Base-by-base conservation (phyloP, 2,329 filamentous ascomycete species). In the Ceratocystis cubensis region DNA sequence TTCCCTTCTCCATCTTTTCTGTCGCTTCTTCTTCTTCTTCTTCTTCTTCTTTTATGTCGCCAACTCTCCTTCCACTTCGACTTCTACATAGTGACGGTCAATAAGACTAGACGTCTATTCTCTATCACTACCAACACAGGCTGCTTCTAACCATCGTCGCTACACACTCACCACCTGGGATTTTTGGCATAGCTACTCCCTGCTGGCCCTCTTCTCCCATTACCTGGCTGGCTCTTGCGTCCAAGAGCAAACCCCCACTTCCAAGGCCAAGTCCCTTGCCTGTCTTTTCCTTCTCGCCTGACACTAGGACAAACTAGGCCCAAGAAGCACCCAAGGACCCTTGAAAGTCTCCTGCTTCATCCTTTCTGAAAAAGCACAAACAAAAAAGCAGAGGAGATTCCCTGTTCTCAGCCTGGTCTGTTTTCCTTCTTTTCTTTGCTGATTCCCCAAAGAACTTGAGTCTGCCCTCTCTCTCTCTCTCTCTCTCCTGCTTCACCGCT, bases 401-500 rank as follows among this genome's bases (percentile, higher is more conserved):
- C 56, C 25, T 30, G 56, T 30, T 37, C 61, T 30, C 28, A 8
- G 48, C 28, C 56, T 45, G 28, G 22, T 25, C 37, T 65, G 30
- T 33, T 61, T 59, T 17, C 62, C 10, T 22, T 37, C 50, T 44
- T 65, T 41, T 50, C 41, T 28, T 25, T 17, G 22, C 46, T 65
- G 48, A 45, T 56, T 37, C 6, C 30, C 41, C 20, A 17, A 37
- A 63, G 28, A 50, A 33, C 15, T 37, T 20, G 22, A 50, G 15
- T 53, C 37, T 13, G n/a, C 33, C 37, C 25, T 30, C 50, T 48
- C 22, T 30, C 50, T 48, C 33, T 50, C 25, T 30, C 50, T 20
- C 20, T 48, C 22, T 30, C 50, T 48, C 20, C 66, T 45, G 25
- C 62, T 46, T 67, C 63, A 65, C 63, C 66, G 66, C 66, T 45